Percentiles rank a stretch among this genome's conserved stretches.
Evolutionary conservation across 176 grass and related monocot species (phyloP).

Genomic region (Chloris gayana): DNA sequence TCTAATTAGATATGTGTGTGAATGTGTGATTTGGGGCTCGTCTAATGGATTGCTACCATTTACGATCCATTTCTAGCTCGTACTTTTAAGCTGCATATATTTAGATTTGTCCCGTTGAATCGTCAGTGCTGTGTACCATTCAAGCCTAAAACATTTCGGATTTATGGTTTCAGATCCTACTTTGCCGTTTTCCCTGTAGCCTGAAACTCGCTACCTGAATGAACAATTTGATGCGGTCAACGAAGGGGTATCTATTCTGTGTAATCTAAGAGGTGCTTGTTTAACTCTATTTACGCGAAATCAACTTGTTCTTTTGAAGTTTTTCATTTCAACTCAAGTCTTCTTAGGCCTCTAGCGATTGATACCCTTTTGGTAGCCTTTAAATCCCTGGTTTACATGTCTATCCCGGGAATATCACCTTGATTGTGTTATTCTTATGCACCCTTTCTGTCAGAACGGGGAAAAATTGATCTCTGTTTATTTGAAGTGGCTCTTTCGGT

Average conservation of each 20-base stretch:
- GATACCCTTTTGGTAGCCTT: background rate
- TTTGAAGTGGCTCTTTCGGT: background rate
- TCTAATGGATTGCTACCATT: background rate
- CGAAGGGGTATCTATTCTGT: background rate
- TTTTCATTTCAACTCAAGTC: conserved; percentile 8
- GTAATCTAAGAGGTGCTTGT: background rate
- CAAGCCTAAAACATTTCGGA: background rate
- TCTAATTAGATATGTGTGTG: conserved; percentile 2
- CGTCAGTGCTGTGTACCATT: background rate
- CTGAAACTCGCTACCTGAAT: background rate
- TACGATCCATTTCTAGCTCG: background rate
- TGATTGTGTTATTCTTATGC: background rate
- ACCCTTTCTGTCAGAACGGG: background rate
- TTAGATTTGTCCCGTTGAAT: background rate
- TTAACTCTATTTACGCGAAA: background rate
- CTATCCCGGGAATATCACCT: background rate
- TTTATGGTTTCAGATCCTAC: background rate
- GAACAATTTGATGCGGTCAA: conserved; percentile 25
- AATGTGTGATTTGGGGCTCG: background rate
- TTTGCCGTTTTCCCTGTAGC: conserved; percentile 25
- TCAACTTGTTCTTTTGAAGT: background rate
- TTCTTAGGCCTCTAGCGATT: background rate
- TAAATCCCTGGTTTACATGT: background rate
- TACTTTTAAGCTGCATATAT: background rate
- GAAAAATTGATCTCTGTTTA: background rate